These are phyloP conservation scores for Sphagnum tenellum DNA, from an alignment of 225 moss, liverwort and hornwort species.

Conservation along the genomic window DNA sequence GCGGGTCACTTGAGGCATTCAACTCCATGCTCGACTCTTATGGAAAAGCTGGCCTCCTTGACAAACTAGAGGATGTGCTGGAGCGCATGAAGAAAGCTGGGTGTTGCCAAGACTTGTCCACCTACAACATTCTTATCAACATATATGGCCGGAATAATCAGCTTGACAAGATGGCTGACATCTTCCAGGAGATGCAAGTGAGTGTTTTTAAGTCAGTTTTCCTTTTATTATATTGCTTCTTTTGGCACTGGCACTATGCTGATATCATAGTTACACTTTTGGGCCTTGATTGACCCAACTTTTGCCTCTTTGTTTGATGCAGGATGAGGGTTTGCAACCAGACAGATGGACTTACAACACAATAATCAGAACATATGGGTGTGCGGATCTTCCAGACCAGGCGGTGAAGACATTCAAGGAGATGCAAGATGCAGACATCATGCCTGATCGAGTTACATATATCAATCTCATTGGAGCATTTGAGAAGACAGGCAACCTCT, in stretches of 20 bases:
- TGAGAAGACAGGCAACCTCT: conserved; percentile 80
- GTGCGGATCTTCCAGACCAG: conserved; percentile 64
- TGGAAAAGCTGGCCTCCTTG: conserved; percentile 78
- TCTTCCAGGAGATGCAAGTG: conserved; percentile 58
- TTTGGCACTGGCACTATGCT: too few species aligned
- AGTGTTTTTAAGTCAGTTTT: conserved; percentile 5
- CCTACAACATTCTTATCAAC: conserved; percentile 88
- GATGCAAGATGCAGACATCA: conserved; percentile 68
- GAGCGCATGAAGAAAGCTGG: conserved; percentile 72
- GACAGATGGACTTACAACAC: conserved; percentile 95
- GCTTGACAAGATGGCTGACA: conserved; percentile 41
- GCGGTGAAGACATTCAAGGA: conserved; percentile 58
- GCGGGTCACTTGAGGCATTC: conserved; percentile 67
- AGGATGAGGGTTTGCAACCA: conserved; percentile 54
- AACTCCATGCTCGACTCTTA: conserved; percentile 91
- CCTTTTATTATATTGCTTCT: too few species aligned
- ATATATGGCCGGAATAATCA: conserved; percentile 61
- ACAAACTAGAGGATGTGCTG: conserved; percentile 74
- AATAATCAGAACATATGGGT: conserved; percentile 74
- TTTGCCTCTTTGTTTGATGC: conserved; percentile 1
- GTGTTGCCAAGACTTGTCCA: conserved; percentile 50
- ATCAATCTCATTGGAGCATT: conserved; percentile 77
- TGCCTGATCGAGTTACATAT: conserved; percentile 85
- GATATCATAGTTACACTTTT: too few species aligned
- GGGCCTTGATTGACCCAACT: too few species aligned